A percentile compares a stretch with the other conserved stretches of the same genome.
Evolutionary conservation across 768 basidiomycete genomes (phyloP).

Genomic region (Paxillus rubicundulus): DNA sequence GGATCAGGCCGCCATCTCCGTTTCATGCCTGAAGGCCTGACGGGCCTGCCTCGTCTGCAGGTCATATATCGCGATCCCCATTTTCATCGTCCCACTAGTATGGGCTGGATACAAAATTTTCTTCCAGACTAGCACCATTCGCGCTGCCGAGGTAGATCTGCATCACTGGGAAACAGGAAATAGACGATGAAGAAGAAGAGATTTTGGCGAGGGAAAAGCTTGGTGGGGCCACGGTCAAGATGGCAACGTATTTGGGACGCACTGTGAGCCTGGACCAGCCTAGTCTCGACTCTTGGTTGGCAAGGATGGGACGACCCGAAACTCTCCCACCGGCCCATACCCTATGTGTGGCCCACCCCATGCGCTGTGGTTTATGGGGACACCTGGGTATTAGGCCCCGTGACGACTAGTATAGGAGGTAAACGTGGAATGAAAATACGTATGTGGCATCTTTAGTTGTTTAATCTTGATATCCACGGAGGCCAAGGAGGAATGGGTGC

Average conservation of each 20-base stretch:
- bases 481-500: not conserved
- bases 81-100: slow-evolving; percentile 10
- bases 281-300: too few relatives aligned
- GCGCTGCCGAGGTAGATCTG: slow-evolving; percentile 55
- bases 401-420: not conserved
- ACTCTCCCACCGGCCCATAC: not conserved
- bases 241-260: slow-evolving; percentile 11
- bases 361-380: not conserved
- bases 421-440: not conserved
- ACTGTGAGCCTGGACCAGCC: not conserved
- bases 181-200: slow-evolving; percentile 60
- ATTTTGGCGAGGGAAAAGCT: slow-evolving; percentile 45
- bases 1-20: slow-evolving; percentile 22
- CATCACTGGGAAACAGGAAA: slow-evolving; percentile 54
- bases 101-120: slow-evolving; percentile 23
- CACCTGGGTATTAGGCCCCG: not conserved
- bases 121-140: slow-evolving; percentile 22
- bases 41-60: slow-evolving; percentile 3
- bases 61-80: slow-evolving; percentile 15
- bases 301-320: too few relatives aligned
- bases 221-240: slow-evolving; percentile 33
- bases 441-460: not conserved
- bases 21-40: slow-evolving; percentile 11
- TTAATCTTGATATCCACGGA: not conserved
- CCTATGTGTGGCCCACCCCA: not conserved